Evolutionary conservation across 2,329 filamentous ascomycete genomes (phyloP), one percentile per base, ranked within the genome.

Genomic region (Metarhizium sp.): DNA sequence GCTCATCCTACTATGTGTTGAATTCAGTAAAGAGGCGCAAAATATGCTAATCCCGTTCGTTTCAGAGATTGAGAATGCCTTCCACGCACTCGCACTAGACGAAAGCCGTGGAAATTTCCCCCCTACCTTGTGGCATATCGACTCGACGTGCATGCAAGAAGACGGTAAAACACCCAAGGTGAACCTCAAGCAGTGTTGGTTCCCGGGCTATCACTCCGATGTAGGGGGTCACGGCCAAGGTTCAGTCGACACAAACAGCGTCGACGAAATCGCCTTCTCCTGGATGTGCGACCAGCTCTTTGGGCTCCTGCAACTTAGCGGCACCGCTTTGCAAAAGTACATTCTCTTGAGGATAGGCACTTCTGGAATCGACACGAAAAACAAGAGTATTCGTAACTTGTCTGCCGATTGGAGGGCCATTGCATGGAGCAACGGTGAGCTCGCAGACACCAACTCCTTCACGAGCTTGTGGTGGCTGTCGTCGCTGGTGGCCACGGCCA

Each of bases 41-140:
- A 34, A 34, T 11, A 18, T 54, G 16, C 43, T 46, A 4, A 48
- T 4, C 4, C 45, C 25, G 45, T 16, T 1, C 38, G 50, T 57
- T 14, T 34, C 48, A 59, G 64, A 66, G n/a, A 67, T 81, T 4
- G 73, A 78, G 43, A 75, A 81, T 57, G 79, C 78, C 1, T 81
- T 80, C 58, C 79, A 82, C 48, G 79, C 78, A 0, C 66, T 82
- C 0, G 78, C 78, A 2, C 68, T 82, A 0, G 79, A 82, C 50
- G 79, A 82, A 59, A 72, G 72, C 48, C 71, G 79, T 1, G 60
- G 53, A 0, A 60, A 67, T 0, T 71, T 69, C 47, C 56, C 60
- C 0, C 66, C 66, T 1, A 64, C 63, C 1, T 59, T 71, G 10
- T 71, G 67, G 67, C 60, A 68, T 46, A 48, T 48, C 4, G 45